A percentile compares a stretch with the other conserved stretches of the same genome.
phyloP scores from a whole-genome alignment of 805 yeast species.

The Kodamaea jinghongensis region DNA sequence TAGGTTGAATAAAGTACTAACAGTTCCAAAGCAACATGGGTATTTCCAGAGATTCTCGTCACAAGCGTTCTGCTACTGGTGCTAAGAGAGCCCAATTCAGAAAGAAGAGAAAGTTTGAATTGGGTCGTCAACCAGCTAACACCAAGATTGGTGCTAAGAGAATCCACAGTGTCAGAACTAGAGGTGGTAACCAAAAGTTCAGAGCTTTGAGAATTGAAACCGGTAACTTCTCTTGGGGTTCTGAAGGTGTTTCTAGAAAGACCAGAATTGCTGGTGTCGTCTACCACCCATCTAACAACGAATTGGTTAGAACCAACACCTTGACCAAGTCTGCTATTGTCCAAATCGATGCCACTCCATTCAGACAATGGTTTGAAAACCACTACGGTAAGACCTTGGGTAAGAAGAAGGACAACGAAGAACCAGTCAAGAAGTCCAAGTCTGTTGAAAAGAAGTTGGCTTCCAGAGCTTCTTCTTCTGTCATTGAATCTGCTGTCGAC shows the following conservation, averaged over 20 bases:
- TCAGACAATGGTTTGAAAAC: conserved; percentile 98
- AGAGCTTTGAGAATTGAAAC: conserved; percentile 99
- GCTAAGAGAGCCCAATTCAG: conserved; percentile 99
- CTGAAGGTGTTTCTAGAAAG: conserved; percentile 98
- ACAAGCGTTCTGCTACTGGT: conserved; percentile 99
- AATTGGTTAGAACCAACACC: conserved; percentile 99
- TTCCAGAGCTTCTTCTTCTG: conserved; percentile 80
- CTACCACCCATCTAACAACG: conserved; percentile 99
- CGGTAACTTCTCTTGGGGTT: conserved; percentile 99
- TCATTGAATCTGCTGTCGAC: conserved; percentile 87
- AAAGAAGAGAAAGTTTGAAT: conserved; percentile 99
- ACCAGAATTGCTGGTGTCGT: conserved; percentile 97
- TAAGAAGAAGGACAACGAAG: conserved; percentile 66
- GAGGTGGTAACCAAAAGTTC: conserved; percentile 99
- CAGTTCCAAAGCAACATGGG: conserved; percentile 67
- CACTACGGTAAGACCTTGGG: conserved; percentile 95
- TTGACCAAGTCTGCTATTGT: conserved; percentile 98
- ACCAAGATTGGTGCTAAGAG: conserved; percentile 99
- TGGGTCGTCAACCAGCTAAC: conserved; percentile 99
- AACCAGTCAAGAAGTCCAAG: conserved; percentile 65
- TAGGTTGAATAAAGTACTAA: conserved; percentile 15
- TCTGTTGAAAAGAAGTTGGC: conserved; percentile 90
- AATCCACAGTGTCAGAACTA: conserved; percentile 98
- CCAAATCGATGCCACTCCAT: conserved; percentile 99
- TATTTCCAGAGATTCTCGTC: conserved; percentile 99